phyloP scores from a whole-genome alignment of 257 asterid species.

The Ilex asprella region DNA sequence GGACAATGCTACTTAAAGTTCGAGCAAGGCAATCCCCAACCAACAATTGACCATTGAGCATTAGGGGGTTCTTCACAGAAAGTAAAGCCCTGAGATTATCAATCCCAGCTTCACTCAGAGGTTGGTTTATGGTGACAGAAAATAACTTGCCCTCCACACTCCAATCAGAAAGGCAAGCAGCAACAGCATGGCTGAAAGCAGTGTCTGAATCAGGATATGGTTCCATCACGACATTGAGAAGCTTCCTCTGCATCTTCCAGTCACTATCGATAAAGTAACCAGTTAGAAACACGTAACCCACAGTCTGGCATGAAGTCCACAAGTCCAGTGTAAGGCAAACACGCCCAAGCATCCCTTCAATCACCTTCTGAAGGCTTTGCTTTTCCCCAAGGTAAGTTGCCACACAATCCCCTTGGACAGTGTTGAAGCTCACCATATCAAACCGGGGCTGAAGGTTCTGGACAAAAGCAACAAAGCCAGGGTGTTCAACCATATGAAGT shows the following conservation, averaged over 20 bases:
- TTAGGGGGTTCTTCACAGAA: background rate
- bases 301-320: background rate
- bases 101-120: background rate
- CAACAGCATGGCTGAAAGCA: background rate
- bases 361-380: background rate
- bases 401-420: conserved; percentile 2
- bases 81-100: background rate
- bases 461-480: conserved; percentile 1
- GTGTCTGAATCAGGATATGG: background rate
- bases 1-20: background rate
- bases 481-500: background rate
- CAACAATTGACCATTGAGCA: background rate
- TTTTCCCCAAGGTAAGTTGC: background rate
- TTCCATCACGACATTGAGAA: background rate
- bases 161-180: background rate
- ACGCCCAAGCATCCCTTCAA: background rate
- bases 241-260: background rate
- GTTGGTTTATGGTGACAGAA: background rate
- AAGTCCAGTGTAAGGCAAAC: background rate
- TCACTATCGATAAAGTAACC: background rate
- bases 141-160: background rate
- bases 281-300: background rate
- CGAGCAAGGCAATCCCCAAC: background rate
- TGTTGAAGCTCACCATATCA: conserved; percentile 2
- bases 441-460: conserved; percentile 1